Conservation (phyloP, 208 protist species). For the Trichomonas vaginalis region DNA sequence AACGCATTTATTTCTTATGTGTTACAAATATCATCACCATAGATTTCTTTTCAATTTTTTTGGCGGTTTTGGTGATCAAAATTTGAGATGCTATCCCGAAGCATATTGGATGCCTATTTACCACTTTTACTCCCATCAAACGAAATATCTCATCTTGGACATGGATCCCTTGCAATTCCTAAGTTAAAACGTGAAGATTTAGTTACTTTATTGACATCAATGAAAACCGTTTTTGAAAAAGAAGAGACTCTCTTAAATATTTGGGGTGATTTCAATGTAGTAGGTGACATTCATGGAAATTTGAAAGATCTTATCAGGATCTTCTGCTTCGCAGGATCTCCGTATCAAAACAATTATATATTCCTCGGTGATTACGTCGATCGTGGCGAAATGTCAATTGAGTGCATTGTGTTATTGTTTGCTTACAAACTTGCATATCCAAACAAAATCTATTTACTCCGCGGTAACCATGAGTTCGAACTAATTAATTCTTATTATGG, state of each 20-base stretch:
- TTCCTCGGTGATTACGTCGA: slow-evolving; percentile 23
- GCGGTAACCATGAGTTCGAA: background rate
- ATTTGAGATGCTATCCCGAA: background rate
- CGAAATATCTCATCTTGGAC: background rate
- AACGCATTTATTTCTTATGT: no score
- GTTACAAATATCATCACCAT: no score
- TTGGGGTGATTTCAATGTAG: background rate
- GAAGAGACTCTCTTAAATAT: background rate
- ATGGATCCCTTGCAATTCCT: background rate
- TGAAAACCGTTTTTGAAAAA: background rate
- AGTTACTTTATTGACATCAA: background rate
- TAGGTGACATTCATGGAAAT: slow-evolving; percentile 15
- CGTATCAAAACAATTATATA: background rate
- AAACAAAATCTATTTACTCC: background rate
- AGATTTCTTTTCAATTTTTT: no score
- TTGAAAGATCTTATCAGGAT: slow-evolving; percentile 16
- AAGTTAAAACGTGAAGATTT: background rate
- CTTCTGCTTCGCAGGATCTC: background rate
- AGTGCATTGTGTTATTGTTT: background rate
- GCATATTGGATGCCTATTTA: background rate
- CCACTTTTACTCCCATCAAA: background rate
- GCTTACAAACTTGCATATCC: background rate
- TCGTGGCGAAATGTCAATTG: background rate
- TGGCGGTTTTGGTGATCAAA: no score
- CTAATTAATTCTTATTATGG: background rate